Conservation (phyloP, 805 yeast species). For the Zygosaccharomyces bisporus region DNA sequence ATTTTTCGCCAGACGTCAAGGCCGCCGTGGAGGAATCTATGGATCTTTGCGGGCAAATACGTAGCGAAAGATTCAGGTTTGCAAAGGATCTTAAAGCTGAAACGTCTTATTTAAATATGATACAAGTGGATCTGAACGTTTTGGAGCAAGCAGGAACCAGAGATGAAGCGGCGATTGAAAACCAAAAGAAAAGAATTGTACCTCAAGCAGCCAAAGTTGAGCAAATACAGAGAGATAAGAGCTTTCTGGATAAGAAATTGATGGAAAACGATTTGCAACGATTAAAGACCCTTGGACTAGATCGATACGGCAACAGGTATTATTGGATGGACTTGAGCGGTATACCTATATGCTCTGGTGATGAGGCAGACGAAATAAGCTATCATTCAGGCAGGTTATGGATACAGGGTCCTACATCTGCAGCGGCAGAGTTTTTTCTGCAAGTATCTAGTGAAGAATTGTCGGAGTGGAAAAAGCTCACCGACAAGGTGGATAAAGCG, state of each 20-base stretch:
- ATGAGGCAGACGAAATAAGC: constrained; percentile 46
- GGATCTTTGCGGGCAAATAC: constrained; percentile 33
- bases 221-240: constrained; percentile 46
- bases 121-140: constrained; percentile 11
- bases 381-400: constrained; percentile 81
- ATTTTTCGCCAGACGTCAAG: constrained; percentile 34
- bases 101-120: constrained; percentile 8
- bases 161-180: constrained; percentile 20
- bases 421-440: constrained; percentile 40
- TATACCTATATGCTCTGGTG: constrained; percentile 51
- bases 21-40: constrained; percentile 31
- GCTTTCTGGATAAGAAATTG: constrained; percentile 55
- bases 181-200: constrained; percentile 19
- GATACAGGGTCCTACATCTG: constrained; percentile 83
- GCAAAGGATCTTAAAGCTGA: constrained; percentile 30
- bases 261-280: constrained; percentile 75
- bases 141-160: constrained; percentile 13
- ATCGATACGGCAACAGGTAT: constrained; percentile 77
- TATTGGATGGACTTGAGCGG: constrained; percentile 96
- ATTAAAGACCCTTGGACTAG: constrained; percentile 72
- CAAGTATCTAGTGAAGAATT: constrained; percentile 30
- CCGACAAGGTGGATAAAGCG: constrained; percentile 20
- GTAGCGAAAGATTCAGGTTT: constrained; percentile 35
- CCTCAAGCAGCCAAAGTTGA: constrained; percentile 33
- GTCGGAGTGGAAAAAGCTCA: constrained; percentile 29